Conservation (phyloP, 805 yeast genomes). For the Jamesozyma gamospora region DNA sequence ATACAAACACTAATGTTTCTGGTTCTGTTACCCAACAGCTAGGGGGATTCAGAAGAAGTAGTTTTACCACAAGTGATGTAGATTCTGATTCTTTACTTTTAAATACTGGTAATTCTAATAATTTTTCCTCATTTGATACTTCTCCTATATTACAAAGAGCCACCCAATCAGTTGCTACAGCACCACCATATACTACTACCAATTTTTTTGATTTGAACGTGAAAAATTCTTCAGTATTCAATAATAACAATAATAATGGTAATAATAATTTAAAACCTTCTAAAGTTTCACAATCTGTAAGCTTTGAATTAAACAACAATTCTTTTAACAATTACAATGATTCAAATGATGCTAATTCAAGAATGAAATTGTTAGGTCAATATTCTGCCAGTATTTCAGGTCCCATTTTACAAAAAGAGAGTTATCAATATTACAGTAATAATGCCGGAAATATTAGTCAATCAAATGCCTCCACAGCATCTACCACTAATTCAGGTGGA, state of each 20-base stretch:
- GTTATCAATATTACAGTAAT: constrained; percentile 2
- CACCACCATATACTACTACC: constrained; percentile 16
- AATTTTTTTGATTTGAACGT: constrained; percentile 4
- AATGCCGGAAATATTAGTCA: neutral
- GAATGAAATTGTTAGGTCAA: constrained; percentile 14
- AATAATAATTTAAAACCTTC: constrained; percentile 2
- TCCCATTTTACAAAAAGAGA: constrained; percentile 4
- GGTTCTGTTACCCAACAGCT: constrained; percentile 12
- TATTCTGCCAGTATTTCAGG: constrained; percentile 25
- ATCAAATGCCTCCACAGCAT: neutral
- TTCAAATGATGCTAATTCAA: neutral
- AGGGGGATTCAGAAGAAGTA: constrained; percentile 27
- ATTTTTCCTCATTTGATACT: constrained; percentile 1
- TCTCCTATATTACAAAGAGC: constrained; percentile 21
- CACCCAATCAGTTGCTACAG: constrained; percentile 27
- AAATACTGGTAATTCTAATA: constrained; percentile 1
- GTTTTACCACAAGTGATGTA: constrained; percentile 17
- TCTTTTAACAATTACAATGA: neutral
- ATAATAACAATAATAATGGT: neutral
- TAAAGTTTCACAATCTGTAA: constrained; percentile 19
- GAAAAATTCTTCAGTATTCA: neutral
- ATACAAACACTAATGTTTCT: constrained; percentile 1
- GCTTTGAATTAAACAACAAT: constrained; percentile 12
- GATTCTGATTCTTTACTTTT: constrained; percentile 17
- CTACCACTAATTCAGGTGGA: constrained; percentile 11